phyloP scores from a whole-genome alignment of 805 yeast species.

The Kluyveromyces aestuarii region DNA sequence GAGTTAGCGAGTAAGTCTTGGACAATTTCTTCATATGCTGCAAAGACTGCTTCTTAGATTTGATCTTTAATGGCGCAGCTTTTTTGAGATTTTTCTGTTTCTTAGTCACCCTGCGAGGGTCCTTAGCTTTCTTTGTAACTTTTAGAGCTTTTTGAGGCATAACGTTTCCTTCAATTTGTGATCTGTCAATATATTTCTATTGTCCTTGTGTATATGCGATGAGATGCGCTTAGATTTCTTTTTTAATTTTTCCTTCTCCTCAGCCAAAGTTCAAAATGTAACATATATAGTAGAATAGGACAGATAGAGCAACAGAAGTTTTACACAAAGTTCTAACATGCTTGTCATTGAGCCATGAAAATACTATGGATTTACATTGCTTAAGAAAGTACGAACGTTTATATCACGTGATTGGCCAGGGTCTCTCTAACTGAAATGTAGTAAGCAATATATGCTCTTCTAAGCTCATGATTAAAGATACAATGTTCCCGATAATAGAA shows the following conservation, averaged over 20 bases:
- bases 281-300: too few species aligned
- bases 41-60: conserved; percentile 52
- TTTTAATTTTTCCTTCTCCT: neutral
- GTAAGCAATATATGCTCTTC: too few species aligned
- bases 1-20: conserved; percentile 41
- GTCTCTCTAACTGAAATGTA: too few species aligned
- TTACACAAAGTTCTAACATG: too few species aligned
- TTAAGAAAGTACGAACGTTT: too few species aligned
- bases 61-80: conserved; percentile 66
- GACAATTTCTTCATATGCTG: conserved; percentile 46
- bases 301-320: too few species aligned
- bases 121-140: conserved; percentile 33
- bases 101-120: conserved; percentile 42
- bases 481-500: too few species aligned
- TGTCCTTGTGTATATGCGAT: neutral
- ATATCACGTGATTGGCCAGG: too few species aligned
- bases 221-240: neutral
- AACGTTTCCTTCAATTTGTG: neutral
- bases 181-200: neutral
- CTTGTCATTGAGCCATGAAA: too few species aligned
- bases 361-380: too few species aligned
- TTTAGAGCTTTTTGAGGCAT: conserved; percentile 76
- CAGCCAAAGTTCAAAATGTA: too few species aligned
- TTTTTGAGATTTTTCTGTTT: conserved; percentile 54
- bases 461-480: too few species aligned